Percentiles rank a stretch among this genome's conserved stretches.
Evolutionary conservation across 768 basidiomycete genomes (phyloP).

Genomic region (Udeniomyces megalosporus): DNA sequence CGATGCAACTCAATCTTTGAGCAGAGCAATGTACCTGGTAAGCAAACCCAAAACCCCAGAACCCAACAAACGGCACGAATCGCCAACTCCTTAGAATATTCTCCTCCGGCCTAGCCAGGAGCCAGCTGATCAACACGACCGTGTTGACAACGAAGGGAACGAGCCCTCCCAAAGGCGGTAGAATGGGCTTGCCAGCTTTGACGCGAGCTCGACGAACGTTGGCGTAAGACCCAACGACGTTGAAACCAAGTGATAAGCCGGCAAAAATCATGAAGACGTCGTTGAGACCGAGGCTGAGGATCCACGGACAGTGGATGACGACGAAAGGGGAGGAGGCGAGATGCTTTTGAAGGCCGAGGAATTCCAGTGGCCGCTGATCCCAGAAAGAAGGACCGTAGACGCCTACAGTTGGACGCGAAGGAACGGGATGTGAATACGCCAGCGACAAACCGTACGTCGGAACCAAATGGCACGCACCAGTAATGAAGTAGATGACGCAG

Average conservation of each 20-base stretch:
- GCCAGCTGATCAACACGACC: constrained; percentile 62
- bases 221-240: constrained; percentile 61
- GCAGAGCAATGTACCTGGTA: background rate
- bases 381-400: constrained; percentile 13
- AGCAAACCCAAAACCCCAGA: constrained; percentile 51
- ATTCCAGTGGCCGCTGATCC: constrained; percentile 4
- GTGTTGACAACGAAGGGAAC: constrained; percentile 62
- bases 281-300: constrained; percentile 50
- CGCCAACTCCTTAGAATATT: constrained; percentile 57
- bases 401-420: background rate
- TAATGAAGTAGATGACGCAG: constrained; percentile 53
- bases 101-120: constrained; percentile 47
- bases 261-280: constrained; percentile 76
- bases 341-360: background rate
- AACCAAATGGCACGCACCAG: constrained; percentile 34
- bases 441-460: background rate
- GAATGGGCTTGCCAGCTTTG: constrained; percentile 29
- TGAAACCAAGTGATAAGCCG: constrained; percentile 52
- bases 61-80: constrained; percentile 73
- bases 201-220: constrained; percentile 58
- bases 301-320: background rate
- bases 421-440: background rate
- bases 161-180: constrained; percentile 51
- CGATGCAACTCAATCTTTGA: background rate
- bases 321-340: constrained; percentile 3